Conservation (phyloP, 2,329 filamentous ascomycete species). For the Chaetoscypha palmicola region DNA sequence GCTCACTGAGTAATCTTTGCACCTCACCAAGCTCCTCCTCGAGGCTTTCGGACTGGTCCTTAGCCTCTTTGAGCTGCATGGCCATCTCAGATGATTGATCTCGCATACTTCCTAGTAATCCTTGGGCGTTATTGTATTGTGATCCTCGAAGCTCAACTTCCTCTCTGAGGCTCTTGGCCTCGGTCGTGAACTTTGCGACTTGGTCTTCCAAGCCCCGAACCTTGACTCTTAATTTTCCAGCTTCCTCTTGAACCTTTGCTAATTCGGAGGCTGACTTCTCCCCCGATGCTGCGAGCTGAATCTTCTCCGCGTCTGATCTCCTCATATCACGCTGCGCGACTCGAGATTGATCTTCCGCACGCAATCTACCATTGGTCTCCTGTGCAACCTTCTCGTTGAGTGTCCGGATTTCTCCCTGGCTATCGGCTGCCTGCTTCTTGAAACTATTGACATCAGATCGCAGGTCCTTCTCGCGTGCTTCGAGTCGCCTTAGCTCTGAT, state of each 20-base stretch:
- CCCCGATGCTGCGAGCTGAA: slow-evolving; percentile 64
- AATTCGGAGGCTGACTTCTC: slow-evolving; percentile 69
- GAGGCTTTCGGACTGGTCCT: slow-evolving; percentile 72
- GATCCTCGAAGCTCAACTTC: slow-evolving; percentile 78
- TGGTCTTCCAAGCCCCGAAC: slow-evolving; percentile 68
- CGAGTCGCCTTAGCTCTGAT: slow-evolving; percentile 64
- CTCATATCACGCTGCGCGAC: slow-evolving; percentile 70
- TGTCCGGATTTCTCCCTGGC: slow-evolving; percentile 69
- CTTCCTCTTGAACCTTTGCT: slow-evolving; percentile 63
- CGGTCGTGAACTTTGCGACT: slow-evolving; percentile 57
- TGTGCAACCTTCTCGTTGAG: slow-evolving; percentile 72
- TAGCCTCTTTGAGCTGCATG: slow-evolving; percentile 85
- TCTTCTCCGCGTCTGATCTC: slow-evolving; percentile 69
- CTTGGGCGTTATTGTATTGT: slow-evolving; percentile 80
- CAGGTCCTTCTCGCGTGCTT: slow-evolving; percentile 76
- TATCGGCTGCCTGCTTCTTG: slow-evolving; percentile 63
- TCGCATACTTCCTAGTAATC: slow-evolving; percentile 82
- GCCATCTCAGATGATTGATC: slow-evolving; percentile 84
- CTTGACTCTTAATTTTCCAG: slow-evolving; percentile 55
- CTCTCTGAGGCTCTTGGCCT: slow-evolving; percentile 63
- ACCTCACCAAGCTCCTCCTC: slow-evolving; percentile 91
- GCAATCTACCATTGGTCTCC: slow-evolving; percentile 63
- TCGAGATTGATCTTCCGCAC: slow-evolving; percentile 72
- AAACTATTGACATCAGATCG: slow-evolving; percentile 64
- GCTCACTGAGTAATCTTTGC: slow-evolving; percentile 76